Conservation (phyloP, 257 asterid genomes). For the Nicotiana noctiflora region DNA sequence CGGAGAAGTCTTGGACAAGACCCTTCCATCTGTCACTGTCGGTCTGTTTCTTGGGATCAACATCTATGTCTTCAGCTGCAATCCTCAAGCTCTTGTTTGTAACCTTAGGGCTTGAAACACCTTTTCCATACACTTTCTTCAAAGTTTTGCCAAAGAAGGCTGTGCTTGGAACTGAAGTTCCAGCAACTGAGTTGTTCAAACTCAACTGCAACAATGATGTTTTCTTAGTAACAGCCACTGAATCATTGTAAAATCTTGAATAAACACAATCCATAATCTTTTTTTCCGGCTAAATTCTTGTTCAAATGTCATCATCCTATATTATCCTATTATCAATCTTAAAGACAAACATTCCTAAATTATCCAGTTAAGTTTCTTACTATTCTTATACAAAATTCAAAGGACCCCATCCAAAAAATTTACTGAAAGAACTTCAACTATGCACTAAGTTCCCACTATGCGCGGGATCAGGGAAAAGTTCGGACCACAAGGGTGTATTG, state of each 20-base stretch:
- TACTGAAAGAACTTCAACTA: neutral
- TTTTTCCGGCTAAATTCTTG: neutral
- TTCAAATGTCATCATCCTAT: neutral
- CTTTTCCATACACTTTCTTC: conserved; percentile 14
- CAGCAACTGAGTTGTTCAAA: conserved; percentile 18
- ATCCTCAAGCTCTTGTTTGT: conserved; percentile 18
- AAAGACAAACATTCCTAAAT: neutral
- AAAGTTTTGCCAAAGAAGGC: conserved; percentile 24
- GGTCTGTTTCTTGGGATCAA: conserved; percentile 24
- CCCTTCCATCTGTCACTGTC: conserved; percentile 32
- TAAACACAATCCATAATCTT: conserved; percentile 1
- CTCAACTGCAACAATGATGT: conserved; percentile 21
- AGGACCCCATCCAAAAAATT: neutral
- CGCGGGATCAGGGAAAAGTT: too few relatives aligned
- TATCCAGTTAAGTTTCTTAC: neutral
- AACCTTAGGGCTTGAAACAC: neutral
- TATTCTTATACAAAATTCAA: neutral
- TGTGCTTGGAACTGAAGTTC: conserved; percentile 20
- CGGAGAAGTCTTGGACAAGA: conserved; percentile 23
- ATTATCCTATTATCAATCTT: neutral
- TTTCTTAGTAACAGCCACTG: neutral
- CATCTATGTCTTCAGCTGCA: conserved; percentile 9
- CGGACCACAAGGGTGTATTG: too few relatives aligned
- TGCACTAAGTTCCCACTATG: too few relatives aligned
- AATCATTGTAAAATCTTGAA: neutral